phyloP scores from a whole-genome alignment of 148 eudicot genomes.

The Diospyros kaki region DNA sequence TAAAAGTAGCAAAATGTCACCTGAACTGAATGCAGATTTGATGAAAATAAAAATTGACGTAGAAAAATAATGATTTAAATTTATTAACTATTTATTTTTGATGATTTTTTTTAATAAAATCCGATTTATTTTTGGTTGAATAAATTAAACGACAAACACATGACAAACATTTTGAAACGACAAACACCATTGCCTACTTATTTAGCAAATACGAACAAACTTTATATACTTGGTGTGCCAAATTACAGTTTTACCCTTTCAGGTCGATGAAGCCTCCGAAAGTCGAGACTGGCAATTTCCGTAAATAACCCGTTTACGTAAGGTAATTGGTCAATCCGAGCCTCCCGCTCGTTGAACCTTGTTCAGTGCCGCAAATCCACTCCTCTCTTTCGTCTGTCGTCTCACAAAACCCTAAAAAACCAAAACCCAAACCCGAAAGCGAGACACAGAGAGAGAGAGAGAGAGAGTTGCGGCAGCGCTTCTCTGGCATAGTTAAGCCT shows the following conservation, averaged over 20 bases:
- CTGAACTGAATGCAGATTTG: no score
- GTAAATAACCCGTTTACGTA: background rate
- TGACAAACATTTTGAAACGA: no score
- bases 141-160: no score
- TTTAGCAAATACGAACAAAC: no score
- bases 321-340: background rate
- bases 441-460: background rate
- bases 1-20: no score
- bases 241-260: background rate
- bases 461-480: background rate
- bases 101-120: no score
- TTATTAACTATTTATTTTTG: no score
- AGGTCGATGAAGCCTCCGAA: background rate
- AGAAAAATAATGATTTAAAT: no score
- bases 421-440: background rate
- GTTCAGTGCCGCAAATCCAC: background rate
- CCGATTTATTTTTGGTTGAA: no score
- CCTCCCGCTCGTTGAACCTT: slow-evolving; percentile 3
- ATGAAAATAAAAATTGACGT: no score
- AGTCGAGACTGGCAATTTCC: background rate
- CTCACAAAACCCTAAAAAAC: background rate
- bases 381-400: background rate
- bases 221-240: background rate
- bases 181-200: no score
- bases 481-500: background rate